Conservation (phyloP, 78 protist genomes). For the Isochrysis galbana region DNA sequence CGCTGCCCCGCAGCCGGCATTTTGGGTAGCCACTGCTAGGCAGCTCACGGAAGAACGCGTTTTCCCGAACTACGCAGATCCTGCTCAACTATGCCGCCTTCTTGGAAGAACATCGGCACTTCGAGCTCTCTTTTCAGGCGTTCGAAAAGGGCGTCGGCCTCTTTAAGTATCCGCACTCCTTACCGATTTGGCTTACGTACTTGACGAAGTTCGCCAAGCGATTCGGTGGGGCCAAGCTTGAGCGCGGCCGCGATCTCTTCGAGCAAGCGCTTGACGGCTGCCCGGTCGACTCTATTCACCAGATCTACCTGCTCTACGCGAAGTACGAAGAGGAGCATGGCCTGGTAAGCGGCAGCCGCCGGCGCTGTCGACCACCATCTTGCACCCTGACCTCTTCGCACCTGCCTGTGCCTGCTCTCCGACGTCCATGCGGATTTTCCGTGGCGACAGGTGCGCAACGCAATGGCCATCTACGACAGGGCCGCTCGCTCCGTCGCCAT, state of each 20-base stretch:
- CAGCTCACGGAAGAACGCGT: not conserved
- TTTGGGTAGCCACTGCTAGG: too few species aligned
- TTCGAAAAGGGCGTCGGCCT: slow-evolving; percentile 5
- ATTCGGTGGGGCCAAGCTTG: slow-evolving; percentile 86
- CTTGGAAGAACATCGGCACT: slow-evolving; percentile 84
- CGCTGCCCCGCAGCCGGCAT: too few species aligned
- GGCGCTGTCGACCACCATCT: not conserved
- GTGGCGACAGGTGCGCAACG: slow-evolving; percentile 86
- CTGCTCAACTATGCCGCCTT: slow-evolving; percentile 86
- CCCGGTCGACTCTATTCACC: slow-evolving; percentile 69
- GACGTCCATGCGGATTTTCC: slow-evolving; percentile 60
- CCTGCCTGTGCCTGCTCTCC: not conserved
- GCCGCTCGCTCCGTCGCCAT: slow-evolving; percentile 55
- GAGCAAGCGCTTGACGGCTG: slow-evolving; percentile 79
- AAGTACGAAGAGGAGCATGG: not conserved
- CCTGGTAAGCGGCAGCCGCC: not conserved
- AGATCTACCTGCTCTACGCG: slow-evolving; percentile 50
- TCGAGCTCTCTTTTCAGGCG: slow-evolving; percentile 83
- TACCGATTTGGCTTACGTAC: slow-evolving; percentile 87
- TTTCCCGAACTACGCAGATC: too few species aligned
- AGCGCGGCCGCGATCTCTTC: slow-evolving; percentile 94
- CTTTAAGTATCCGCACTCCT: not conserved
- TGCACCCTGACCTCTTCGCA: not conserved
- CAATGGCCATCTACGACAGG: slow-evolving; percentile 89
- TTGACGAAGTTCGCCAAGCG: slow-evolving; percentile 86